These are phyloP conservation scores for Chlorella sorokiniana DNA, from an alignment of 139 green algal genomes.

Conservation along the genomic window DNA sequence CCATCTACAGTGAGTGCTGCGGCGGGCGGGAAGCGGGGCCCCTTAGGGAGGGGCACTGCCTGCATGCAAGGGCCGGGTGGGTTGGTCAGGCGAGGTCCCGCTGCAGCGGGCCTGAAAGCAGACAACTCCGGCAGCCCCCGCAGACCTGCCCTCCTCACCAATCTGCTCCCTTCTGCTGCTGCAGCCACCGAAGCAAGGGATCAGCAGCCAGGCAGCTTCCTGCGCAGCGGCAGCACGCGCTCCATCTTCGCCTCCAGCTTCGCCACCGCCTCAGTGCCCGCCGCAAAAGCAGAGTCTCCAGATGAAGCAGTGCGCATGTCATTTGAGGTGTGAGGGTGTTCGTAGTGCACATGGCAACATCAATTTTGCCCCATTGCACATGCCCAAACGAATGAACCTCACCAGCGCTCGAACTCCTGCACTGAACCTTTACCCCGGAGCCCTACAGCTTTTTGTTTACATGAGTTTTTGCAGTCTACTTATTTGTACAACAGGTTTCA, in stretches of 20 bases:
- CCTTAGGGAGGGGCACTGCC: too few relatives aligned
- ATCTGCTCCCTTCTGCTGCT: neutral
- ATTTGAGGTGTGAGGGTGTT: neutral
- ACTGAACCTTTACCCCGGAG: too few relatives aligned
- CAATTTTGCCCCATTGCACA: too few relatives aligned
- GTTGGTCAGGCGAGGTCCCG: too few relatives aligned
- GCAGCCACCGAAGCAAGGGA: neutral
- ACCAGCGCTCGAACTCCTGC: too few relatives aligned
- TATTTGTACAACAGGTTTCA: too few relatives aligned
- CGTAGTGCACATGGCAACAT: too few relatives aligned
- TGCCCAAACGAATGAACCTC: too few relatives aligned
- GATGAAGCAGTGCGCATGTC: neutral
- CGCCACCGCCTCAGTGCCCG: neutral
- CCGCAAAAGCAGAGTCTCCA: neutral
- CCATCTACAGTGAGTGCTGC: slow-evolving; percentile 5
- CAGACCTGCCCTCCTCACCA: neutral
- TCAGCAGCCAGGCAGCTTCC: slow-evolving; percentile 10
- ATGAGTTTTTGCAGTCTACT: too few relatives aligned
- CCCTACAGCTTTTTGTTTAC: neutral
- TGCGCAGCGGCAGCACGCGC: neutral
- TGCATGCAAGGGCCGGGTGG: too few relatives aligned
- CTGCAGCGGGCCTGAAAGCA: too few relatives aligned
- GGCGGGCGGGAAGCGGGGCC: neutral
- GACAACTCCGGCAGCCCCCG: too few relatives aligned
- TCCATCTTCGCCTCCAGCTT: neutral